A percentile compares a stretch with the other conserved stretches of the same genome.
Evolutionary conservation across 495 filamentous ascomycete species (phyloP).

Genomic region (Mytilinidion resinicola): DNA sequence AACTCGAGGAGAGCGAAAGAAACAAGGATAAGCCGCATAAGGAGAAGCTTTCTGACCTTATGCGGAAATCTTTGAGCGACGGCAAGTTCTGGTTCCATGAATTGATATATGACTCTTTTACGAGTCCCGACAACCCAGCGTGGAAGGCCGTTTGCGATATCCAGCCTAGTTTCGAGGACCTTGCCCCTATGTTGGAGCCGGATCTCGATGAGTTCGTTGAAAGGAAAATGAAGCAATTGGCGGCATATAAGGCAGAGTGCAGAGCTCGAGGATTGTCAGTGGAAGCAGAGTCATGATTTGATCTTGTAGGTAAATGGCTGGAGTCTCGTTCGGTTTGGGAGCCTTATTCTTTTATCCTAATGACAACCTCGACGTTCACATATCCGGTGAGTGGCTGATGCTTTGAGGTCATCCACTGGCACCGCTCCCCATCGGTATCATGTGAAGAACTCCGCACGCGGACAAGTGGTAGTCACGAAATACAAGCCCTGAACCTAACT

Average conservation of each 20-base stretch:
- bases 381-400: too few species aligned
- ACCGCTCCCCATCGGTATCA: too few species aligned
- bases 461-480: too few species aligned
- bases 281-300: too few species aligned
- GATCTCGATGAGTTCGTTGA: not conserved
- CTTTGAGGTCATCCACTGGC: too few species aligned
- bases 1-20: not conserved
- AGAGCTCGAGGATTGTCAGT: too few species aligned
- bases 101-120: constrained; percentile 9
- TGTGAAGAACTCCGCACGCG: too few species aligned
- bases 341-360: too few species aligned
- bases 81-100: constrained; percentile 14
- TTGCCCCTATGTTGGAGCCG: not conserved
- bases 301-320: too few species aligned
- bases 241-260: not conserved
- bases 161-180: not conserved
- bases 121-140: constrained; percentile 1
- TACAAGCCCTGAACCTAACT: too few species aligned
- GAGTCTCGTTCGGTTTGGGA: too few species aligned
- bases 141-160: constrained; percentile 9
- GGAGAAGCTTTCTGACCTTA: constrained; percentile 3
- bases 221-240: not conserved
- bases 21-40: not conserved
- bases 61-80: constrained; percentile 8
- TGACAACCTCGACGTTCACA: too few species aligned